phyloP scores from a whole-genome alignment of 345 rosid species.

The Heritiera fomes region DNA sequence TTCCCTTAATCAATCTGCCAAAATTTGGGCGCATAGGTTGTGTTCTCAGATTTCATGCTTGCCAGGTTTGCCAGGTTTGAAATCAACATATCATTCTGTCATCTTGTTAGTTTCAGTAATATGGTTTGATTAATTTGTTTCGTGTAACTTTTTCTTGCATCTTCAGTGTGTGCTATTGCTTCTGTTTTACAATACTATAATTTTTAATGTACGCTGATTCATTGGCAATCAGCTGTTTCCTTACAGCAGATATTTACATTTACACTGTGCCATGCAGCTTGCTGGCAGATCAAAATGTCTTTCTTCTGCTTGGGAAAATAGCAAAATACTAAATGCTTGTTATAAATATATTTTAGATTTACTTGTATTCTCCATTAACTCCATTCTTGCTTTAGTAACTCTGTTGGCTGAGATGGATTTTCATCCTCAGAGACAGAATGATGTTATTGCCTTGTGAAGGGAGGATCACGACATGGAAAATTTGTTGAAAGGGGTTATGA shows the following conservation, averaged over 20 bases:
- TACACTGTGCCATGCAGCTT: neutral
- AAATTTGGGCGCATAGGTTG: neutral
- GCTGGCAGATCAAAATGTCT: neutral
- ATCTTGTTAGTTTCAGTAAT: neutral
- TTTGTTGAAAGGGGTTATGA: neutral
- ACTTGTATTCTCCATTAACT: neutral
- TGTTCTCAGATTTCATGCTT: neutral
- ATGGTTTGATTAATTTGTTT: neutral
- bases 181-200: neutral
- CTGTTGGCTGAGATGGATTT: neutral
- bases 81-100: neutral
- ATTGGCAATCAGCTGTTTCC: neutral
- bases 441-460: neutral
- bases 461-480: neutral
- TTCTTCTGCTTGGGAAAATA: neutral
- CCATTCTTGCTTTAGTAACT: neutral
- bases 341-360: neutral
- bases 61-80: neutral
- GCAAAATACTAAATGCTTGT: neutral
- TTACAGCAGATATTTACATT: neutral
- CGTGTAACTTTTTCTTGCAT: neutral
- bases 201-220: neutral
- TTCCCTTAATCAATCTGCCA: neutral
- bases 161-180: neutral
- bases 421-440: neutral